Evolutionary conservation across 495 filamentous ascomycete species (phyloP).

Genomic region (Xylaria venustula): DNA sequence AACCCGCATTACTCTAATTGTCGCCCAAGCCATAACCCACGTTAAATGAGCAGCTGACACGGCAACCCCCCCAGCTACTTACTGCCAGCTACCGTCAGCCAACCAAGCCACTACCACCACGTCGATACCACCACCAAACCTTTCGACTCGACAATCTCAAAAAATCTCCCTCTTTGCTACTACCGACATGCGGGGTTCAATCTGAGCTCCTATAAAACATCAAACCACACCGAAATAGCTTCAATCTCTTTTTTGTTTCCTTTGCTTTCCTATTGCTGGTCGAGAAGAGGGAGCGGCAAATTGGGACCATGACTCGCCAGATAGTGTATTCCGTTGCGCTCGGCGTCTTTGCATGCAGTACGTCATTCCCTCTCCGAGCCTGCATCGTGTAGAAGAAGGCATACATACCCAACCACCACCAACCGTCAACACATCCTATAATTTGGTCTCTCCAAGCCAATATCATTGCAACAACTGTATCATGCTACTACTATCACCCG

Average conservation of each 20-base stretch:
- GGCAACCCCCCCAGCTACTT: not conserved
- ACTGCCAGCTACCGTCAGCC: not conserved
- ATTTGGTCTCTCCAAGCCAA: not conserved
- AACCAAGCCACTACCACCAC: not conserved
- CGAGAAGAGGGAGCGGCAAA: constrained; percentile 4
- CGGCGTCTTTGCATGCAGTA: constrained; percentile 60
- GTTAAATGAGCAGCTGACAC: constrained; percentile 1
- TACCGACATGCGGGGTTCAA: not conserved
- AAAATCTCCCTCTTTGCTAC: not conserved
- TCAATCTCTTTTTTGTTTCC: not conserved
- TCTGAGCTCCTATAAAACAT: not conserved
- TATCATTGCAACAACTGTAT: not conserved
- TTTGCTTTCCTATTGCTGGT: constrained; percentile 1
- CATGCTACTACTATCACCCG: not conserved
- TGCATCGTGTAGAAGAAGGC: constrained; percentile 9
- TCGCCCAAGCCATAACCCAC: constrained; percentile 7
- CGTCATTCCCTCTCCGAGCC: constrained; percentile 29
- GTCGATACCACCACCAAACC: not conserved
- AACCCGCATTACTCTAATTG: not conserved
- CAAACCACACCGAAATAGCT: not conserved
- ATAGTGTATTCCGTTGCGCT: constrained; percentile 58
- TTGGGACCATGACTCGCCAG: constrained; percentile 43
- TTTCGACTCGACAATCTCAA: not conserved
- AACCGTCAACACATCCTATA: not conserved
- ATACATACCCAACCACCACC: constrained; percentile 8